Conservation (phyloP, 148 eudicot species). For the Persicaria maculosa region DNA sequence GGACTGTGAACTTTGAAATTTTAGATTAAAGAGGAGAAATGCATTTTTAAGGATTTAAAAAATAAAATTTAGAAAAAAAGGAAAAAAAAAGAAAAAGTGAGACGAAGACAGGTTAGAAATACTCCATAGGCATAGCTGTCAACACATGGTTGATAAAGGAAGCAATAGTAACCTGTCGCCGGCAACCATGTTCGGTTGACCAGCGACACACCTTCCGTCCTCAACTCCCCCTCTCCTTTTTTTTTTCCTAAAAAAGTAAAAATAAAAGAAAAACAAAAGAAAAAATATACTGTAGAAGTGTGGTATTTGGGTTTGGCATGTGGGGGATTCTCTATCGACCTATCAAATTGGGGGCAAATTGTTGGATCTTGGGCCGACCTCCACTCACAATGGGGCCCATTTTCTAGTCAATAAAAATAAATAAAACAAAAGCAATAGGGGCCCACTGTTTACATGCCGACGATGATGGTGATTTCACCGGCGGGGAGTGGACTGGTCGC, state of each 20-base stretch:
- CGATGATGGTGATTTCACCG: too few relatives aligned
- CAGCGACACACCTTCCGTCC: slow-evolving; percentile 29
- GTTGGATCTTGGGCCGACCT: background rate
- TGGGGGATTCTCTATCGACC: background rate
- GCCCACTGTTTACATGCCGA: too few relatives aligned
- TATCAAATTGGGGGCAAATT: background rate
- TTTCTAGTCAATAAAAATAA: background rate
- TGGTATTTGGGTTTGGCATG: background rate
- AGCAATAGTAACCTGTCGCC: slow-evolving; percentile 16
- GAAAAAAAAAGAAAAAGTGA: background rate
- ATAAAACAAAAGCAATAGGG: too few relatives aligned
- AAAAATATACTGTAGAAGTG: background rate
- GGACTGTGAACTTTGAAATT: too few relatives aligned
- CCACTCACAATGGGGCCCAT: background rate
- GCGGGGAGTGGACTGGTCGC: too few relatives aligned
- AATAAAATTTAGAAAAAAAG: too few relatives aligned
- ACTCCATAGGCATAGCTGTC: slow-evolving; percentile 20
- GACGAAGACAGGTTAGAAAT: background rate
- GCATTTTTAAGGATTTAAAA: too few relatives aligned
- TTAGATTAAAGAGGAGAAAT: too few relatives aligned
- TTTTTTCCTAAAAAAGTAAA: background rate
- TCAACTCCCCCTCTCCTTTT: background rate
- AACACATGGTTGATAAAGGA: slow-evolving; percentile 27
- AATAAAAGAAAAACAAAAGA: too few relatives aligned
- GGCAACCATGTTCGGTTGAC: slow-evolving; percentile 58